Conservation (phyloP, 2,329 filamentous ascomycete genomes). For the Beauveria sp. region DNA sequence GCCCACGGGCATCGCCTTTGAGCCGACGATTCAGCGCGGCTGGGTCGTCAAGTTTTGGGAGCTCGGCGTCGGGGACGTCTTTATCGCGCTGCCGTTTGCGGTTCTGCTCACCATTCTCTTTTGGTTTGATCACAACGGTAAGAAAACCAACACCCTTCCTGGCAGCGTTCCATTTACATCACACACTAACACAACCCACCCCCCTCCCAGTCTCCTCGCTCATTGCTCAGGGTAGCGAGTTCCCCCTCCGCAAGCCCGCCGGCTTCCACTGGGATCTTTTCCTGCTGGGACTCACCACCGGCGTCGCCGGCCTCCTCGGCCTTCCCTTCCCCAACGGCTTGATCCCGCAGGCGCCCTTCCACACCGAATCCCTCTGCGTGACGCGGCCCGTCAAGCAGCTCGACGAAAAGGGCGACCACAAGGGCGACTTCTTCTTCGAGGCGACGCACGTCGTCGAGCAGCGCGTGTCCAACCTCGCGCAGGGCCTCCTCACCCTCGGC, state of each 20-base stretch:
- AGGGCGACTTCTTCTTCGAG: constrained; percentile 46
- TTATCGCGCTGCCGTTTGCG: constrained; percentile 81
- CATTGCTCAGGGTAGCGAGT: constrained; percentile 77
- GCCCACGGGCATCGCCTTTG: constrained; percentile 70
- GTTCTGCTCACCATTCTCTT: constrained; percentile 76
- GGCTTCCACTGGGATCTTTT: constrained; percentile 85
- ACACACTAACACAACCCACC: not conserved
- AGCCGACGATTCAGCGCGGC: constrained; percentile 61
- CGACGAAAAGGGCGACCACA: constrained; percentile 46
- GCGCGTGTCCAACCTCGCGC: constrained; percentile 68
- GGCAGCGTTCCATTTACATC: no score
- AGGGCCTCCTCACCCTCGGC: constrained; percentile 69
- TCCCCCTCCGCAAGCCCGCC: constrained; percentile 70
- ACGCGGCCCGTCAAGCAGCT: constrained; percentile 45
- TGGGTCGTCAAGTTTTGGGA: constrained; percentile 85
- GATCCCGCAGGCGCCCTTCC: constrained; percentile 77
- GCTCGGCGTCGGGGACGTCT: constrained; percentile 62
- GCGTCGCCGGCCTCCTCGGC: constrained; percentile 65
- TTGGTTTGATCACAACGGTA: constrained; percentile 85
- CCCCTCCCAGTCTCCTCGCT: constrained; percentile 60
- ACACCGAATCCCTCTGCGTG: constrained; percentile 71
- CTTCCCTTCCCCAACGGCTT: constrained; percentile 77
- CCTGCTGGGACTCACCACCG: constrained; percentile 70
- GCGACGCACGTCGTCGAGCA: constrained; percentile 66
- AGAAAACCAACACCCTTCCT: constrained; percentile 13